phyloP scores from a whole-genome alignment of 2,329 filamentous ascomycete species.

The Aaosphaeria pasadenensis region DNA sequence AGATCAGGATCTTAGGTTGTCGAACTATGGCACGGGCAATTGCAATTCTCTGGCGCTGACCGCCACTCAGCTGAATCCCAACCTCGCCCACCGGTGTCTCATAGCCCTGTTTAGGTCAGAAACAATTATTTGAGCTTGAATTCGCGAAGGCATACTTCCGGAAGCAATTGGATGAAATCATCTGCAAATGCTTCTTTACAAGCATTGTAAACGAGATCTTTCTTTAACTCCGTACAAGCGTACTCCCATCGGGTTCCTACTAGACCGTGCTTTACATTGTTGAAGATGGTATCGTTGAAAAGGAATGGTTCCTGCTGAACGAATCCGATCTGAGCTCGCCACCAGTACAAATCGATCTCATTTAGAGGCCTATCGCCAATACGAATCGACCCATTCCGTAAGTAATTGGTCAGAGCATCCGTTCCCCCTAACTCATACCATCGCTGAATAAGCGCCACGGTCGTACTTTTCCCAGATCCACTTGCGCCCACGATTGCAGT shows the following conservation, averaged over 20 bases:
- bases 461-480: conserved; percentile 87
- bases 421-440: conserved; percentile 64
- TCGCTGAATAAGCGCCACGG: conserved; percentile 83
- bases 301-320: conserved; percentile 48
- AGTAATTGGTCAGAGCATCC: conserved; percentile 25
- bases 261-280: conserved; percentile 85
- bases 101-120: conserved; percentile 59
- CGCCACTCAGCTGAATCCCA: conserved; percentile 85
- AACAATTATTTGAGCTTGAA: conserved; percentile 51
- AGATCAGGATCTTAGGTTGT: conserved; percentile 81
- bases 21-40: conserved; percentile 86
- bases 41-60: conserved; percentile 92
- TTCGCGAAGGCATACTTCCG: not conserved
- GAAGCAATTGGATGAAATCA: conserved; percentile 73
- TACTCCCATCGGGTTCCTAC: conserved; percentile 60
- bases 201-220: conserved; percentile 58
- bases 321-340: conserved; percentile 82
- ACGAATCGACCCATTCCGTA: conserved; percentile 2
- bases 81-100: conserved; percentile 89
- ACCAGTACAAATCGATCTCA: conserved; percentile 78
- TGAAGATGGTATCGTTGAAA: conserved; percentile 37
- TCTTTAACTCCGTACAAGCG: conserved; percentile 52
- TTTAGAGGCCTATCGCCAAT: conserved; percentile 46
- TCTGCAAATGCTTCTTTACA: conserved; percentile 85
- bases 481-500: conserved; percentile 91